Evolutionary conservation across 1,284 basidiomycete genomes (phyloP), one percentile per base, ranked within the genome.

Genomic region (Irpex sp.): DNA sequence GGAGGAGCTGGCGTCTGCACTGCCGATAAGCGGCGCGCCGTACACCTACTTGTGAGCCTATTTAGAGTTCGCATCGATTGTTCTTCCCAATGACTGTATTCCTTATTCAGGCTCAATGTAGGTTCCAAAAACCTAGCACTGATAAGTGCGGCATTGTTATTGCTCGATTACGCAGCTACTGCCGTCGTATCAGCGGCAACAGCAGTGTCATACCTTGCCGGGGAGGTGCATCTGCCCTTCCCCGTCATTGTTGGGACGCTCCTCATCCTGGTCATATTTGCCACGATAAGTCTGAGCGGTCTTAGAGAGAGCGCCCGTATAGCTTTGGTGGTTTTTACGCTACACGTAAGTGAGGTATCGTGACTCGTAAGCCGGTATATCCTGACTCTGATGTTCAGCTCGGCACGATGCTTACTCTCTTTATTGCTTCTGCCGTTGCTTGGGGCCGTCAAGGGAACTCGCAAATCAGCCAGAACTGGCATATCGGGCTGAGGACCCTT

Each of bases 161-260:
- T 90, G 11, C 76, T 91, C 1, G 89, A 91, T 69, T 88, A 86
- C 56, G 77, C 85, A 1, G 81, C 86, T 0, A 91, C 88, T 0
- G 78, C 84, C 0, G 81, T 88, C 11, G 86, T 90, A 13, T 89
- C 89, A 0, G 87, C 89, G 0, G 85, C 87, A 0, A 89, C 89
- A 0, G 88, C 88, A 0, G 78, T 81, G 6, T 78, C 83, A 2
- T 91, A 91, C 67, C 79, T 91, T n/a, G 76, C 78, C 1, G 86
- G 84, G 9, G 88, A 91, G 71, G 78, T 87, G 6, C 62, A 69
- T 1, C 70, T 85, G 3, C 83, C 85, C 0, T 83, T 88, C 65
- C 82, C 85, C 0, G 65, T 76, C 7, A 83, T 79, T 67, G 75
- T 83, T 4, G 78, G 81, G 5, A 77, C 83, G 0, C 69, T 83